A percentile compares a stretch with the other conserved stretches of the same genome.
Evolutionary conservation across 768 basidiomycete species (phyloP).

Genomic region (Cyclocybe aegerita): DNA sequence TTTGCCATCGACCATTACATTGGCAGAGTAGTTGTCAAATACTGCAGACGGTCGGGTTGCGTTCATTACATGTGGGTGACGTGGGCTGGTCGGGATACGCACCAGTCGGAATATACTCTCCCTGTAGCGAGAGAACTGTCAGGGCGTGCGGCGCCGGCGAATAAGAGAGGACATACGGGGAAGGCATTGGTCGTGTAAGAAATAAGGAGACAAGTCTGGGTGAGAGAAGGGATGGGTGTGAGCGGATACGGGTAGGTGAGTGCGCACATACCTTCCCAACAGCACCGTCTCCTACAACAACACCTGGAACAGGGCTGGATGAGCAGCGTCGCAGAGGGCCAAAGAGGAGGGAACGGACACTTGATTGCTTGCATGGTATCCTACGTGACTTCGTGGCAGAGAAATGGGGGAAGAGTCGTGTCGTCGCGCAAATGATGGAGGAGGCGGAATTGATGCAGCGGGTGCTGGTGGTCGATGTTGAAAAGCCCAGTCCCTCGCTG

Average conservation of each 20-base stretch:
- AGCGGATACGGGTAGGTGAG: slow-evolving; percentile 7
- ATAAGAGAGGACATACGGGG: slow-evolving; percentile 57
- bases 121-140: slow-evolving; percentile 44
- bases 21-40: slow-evolving; percentile 98
- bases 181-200: slow-evolving; percentile 99
- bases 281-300: slow-evolving; percentile 98
- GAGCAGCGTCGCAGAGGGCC: slow-evolving; percentile 24
- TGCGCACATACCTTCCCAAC: slow-evolving; percentile 82
- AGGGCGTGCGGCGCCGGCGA: slow-evolving; percentile 8
- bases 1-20: slow-evolving; percentile 98
- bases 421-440: slow-evolving; percentile 22
- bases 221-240: slow-evolving; percentile 14
- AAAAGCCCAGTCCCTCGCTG: slow-evolving; percentile 15
- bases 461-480: slow-evolving; percentile 26
- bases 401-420: slow-evolving; percentile 16
- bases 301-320: slow-evolving; percentile 56
- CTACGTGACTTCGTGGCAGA: slow-evolving; percentile 17
- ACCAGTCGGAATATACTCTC: slow-evolving; percentile 97
- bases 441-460: slow-evolving; percentile 18
- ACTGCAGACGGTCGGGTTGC: slow-evolving; percentile 44
- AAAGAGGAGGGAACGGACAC: slow-evolving; percentile 50
- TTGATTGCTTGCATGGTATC: slow-evolving; percentile 86
- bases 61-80: background rate
- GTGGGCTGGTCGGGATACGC: slow-evolving; percentile 17
- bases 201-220: slow-evolving; percentile 95